Evolutionary conservation across 768 basidiomycete genomes (phyloP).

Genomic region (Leccinum broughii): DNA sequence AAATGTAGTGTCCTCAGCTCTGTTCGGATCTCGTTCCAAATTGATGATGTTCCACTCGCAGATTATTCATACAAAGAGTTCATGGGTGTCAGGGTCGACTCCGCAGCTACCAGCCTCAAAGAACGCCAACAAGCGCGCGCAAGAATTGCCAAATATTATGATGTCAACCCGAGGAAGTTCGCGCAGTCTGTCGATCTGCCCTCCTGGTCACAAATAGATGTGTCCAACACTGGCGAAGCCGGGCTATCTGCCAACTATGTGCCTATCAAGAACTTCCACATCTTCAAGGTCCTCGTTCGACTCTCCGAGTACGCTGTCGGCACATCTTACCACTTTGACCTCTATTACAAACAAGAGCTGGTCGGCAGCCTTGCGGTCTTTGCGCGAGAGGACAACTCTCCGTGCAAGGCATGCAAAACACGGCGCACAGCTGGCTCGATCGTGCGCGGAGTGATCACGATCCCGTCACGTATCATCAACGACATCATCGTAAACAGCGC

Average conservation of each 20-base stretch:
- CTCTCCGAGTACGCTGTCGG: slow-evolving; percentile 29
- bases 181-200: slow-evolving; percentile 3
- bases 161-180: slow-evolving; percentile 21
- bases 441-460: slow-evolving; percentile 28
- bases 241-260: slow-evolving; percentile 17
- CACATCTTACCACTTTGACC: slow-evolving; percentile 25
- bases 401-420: slow-evolving; percentile 27
- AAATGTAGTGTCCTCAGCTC: slow-evolving; percentile 17
- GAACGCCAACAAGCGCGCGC: slow-evolving; percentile 24
- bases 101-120: slow-evolving; percentile 8
- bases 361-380: slow-evolving; percentile 29
- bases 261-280: slow-evolving; percentile 24
- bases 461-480: slow-evolving; percentile 23
- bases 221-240: slow-evolving; percentile 7
- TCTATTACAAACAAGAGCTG: slow-evolving; percentile 18
- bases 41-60: slow-evolving; percentile 3
- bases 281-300: slow-evolving; percentile 26
- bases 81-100: slow-evolving; percentile 28
- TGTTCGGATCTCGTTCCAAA: background rate
- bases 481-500: slow-evolving; percentile 20
- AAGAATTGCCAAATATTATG: slow-evolving; percentile 25
- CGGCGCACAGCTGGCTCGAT: slow-evolving; percentile 20
- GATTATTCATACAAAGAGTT: slow-evolving; percentile 32
- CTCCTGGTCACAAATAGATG: slow-evolving; percentile 19
- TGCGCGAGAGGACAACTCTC: slow-evolving; percentile 21